A percentile compares a stretch with the other conserved stretches of the same genome.
Conservation (phyloP, 2,329 filamentous ascomycete genomes). For the Graphilbum ipis-grandicollis region DNA sequence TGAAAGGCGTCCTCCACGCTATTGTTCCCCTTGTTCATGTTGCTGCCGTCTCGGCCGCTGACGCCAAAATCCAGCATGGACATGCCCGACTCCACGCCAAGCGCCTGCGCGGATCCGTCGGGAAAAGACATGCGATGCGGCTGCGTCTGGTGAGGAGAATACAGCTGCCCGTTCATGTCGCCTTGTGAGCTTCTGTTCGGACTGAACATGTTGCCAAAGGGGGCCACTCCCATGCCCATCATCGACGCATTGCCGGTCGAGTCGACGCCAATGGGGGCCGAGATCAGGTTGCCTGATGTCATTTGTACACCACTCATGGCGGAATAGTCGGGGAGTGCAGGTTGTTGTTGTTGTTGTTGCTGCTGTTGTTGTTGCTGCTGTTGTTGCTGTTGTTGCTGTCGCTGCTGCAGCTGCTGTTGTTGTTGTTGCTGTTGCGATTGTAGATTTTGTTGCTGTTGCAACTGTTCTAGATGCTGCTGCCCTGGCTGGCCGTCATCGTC, state of each 20-base stretch:
- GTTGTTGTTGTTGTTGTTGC: background rate
- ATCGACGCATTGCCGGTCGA: background rate
- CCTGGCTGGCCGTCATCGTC: conserved; percentile 1
- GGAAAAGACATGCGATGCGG: background rate
- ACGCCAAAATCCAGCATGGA: conserved; percentile 2
- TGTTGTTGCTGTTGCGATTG: conserved; percentile 1
- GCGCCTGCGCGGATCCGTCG: background rate
- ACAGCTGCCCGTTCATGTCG: background rate
- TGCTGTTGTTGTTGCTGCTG: conserved; percentile 1
- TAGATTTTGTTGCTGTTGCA: background rate
- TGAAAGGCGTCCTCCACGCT: conserved; percentile 3
- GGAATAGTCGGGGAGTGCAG: background rate
- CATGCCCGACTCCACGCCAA: conserved; percentile 1
- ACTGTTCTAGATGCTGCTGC: conserved; percentile 1
- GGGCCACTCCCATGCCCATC: background rate
- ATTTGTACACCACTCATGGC: background rate
- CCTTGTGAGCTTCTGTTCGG: background rate
- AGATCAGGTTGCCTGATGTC: too few species aligned
- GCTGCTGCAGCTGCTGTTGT: background rate
- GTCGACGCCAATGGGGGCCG: too few species aligned
- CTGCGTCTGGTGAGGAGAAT: background rate
- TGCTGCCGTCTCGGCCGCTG: background rate
- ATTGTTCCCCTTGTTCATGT: background rate
- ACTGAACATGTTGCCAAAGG: background rate
- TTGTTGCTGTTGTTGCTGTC: conserved; percentile 1